Percentiles rank a stretch among this genome's conserved stretches.
Conservation (phyloP, 140 eudicot species). For the Flaveria floridana region DNA sequence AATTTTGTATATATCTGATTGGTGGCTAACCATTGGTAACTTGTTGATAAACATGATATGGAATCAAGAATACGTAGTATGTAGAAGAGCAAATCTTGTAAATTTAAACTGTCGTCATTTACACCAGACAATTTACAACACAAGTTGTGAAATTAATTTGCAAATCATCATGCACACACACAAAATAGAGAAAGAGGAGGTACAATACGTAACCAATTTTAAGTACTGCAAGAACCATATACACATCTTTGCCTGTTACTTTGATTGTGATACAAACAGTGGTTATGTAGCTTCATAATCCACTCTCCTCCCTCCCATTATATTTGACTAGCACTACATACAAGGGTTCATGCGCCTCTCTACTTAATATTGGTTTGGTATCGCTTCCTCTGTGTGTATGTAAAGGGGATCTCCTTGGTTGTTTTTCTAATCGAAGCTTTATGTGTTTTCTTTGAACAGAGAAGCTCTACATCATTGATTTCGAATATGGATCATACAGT, state of each 20-base stretch:
- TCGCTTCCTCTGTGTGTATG: background rate
- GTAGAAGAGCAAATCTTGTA: background rate
- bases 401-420: background rate
- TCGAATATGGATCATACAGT: conserved; percentile 89
- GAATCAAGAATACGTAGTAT: background rate
- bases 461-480: conserved; percentile 85
- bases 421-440: conserved; percentile 5
- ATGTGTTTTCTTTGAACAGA: conserved; percentile 44
- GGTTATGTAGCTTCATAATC: background rate
- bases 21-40: background rate
- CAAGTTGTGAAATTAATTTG: background rate
- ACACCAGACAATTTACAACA: background rate
- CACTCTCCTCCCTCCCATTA: background rate
- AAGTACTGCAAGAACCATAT: too few species aligned
- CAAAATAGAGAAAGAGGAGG: background rate
- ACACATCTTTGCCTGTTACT: background rate
- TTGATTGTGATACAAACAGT: background rate
- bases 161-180: background rate
- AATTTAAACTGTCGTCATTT: background rate
- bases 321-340: background rate
- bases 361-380: background rate
- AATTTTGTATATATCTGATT: background rate
- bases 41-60: background rate
- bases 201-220: background rate
- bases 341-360: background rate